Conservation (phyloP, 1,284 basidiomycete species). For the Sphagnurus paluster region DNA sequence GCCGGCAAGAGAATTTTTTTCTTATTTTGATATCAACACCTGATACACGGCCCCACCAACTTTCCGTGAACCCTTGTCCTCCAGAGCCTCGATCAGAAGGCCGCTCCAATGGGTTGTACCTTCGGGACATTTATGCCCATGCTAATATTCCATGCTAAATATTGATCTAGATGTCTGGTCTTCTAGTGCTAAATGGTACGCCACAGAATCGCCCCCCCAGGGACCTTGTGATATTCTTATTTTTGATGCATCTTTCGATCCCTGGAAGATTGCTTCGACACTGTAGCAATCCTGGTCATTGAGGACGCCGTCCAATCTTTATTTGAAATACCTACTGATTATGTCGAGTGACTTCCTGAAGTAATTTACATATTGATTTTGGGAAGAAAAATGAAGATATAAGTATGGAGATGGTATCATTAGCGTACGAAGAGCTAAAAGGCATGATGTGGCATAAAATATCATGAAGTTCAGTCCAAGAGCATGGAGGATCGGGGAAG, state of each 20-base stretch:
- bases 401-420: conserved; percentile 14
- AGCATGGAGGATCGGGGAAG: background rate
- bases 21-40: too few species aligned
- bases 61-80: too few species aligned
- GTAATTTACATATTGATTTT: background rate
- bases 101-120: too few species aligned
- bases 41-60: too few species aligned
- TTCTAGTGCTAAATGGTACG: conserved; percentile 15
- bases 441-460: background rate
- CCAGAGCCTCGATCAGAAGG: too few species aligned
- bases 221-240: conserved; percentile 3
- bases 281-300: too few species aligned
- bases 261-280: background rate
- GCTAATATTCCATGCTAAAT: conserved; percentile 5
- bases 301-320: too few species aligned
- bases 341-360: too few species aligned
- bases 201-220: conserved; percentile 11
- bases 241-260: background rate
- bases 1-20: too few species aligned
- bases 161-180: conserved; percentile 10
- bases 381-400: background rate
- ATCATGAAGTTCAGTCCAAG: background rate
- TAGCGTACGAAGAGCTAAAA: conserved; percentile 7
- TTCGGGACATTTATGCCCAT: too few species aligned
- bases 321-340: too few species aligned